phyloP scores from a whole-genome alignment of 805 yeast species.

The Candida quercuum region DNA sequence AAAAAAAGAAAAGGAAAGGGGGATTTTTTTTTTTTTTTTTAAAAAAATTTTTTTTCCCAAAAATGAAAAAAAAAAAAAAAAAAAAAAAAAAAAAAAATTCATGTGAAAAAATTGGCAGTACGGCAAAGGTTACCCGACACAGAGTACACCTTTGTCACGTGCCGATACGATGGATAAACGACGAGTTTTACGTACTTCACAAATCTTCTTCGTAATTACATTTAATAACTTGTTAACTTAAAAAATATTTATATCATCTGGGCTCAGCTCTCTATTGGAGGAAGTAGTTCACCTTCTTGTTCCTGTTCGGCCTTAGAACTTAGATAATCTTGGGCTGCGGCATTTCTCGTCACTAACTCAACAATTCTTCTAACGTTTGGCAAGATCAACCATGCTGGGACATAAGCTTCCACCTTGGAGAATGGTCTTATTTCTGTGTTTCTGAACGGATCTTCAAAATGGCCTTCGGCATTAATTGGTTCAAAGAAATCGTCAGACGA shows the following conservation, averaged over 20 bases:
- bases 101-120: too few species aligned
- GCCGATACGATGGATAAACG: too few species aligned
- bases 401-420: constrained; percentile 80
- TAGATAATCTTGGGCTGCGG: constrained; percentile 55
- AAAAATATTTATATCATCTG: too few species aligned
- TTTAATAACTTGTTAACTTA: too few species aligned
- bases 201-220: too few species aligned
- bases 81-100: too few species aligned
- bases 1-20: not conserved
- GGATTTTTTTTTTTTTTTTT: not conserved
- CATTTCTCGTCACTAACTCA: constrained; percentile 81
- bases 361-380: constrained; percentile 86
- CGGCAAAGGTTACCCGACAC: not conserved
- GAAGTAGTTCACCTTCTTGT: not conserved
- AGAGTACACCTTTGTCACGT: not conserved
- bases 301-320: constrained; percentile 20
- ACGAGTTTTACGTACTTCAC: too few species aligned
- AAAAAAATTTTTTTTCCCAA: not conserved
- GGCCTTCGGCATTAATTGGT: constrained; percentile 62
- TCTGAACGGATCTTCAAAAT: constrained; percentile 81
- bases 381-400: constrained; percentile 89
- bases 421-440: constrained; percentile 69
- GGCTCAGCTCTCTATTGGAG: too few species aligned
- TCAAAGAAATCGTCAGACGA: constrained; percentile 64
- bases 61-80: too few species aligned